Percentiles rank a stretch among this genome's conserved stretches.
These are phyloP conservation scores for Aphanomyces astaci DNA, from an alignment of 352 stramenopile species.

Conservation along the genomic window DNA sequence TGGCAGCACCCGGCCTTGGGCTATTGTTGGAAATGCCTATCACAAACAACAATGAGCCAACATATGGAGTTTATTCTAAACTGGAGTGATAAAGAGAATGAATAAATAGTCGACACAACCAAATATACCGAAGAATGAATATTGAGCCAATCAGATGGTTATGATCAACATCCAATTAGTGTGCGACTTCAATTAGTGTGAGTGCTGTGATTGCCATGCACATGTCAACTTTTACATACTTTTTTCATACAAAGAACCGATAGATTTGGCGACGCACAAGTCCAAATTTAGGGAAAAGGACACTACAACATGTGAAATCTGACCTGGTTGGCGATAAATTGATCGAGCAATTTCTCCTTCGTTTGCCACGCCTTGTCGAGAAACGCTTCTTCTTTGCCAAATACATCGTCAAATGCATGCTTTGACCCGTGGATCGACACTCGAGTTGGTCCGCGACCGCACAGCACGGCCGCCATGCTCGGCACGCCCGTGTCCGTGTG, in stretches of 20 bases:
- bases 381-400: constrained; percentile 45
- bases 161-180: no score
- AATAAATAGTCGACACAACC: no score
- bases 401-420: constrained; percentile 53
- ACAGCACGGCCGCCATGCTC: constrained; percentile 59
- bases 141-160: no score
- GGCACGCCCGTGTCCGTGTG: constrained; percentile 76
- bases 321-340: constrained; percentile 72
- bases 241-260: constrained; percentile 5
- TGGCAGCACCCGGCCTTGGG: background rate
- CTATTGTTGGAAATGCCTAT: background rate
- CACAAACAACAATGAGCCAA: no score
- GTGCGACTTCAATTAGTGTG: no score
- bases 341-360: constrained; percentile 62
- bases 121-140: no score
- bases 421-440: constrained; percentile 57
- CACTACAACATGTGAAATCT: background rate
- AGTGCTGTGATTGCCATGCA: no score
- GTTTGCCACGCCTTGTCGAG: constrained; percentile 62
- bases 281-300: no score
- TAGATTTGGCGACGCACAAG: no score
- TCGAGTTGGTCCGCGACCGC: constrained; percentile 38
- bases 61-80: no score
- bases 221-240: background rate
- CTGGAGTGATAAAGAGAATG: no score